phyloP scores from a whole-genome alignment of 768 basidiomycete species.

The Aureoboletus auriporus region DNA sequence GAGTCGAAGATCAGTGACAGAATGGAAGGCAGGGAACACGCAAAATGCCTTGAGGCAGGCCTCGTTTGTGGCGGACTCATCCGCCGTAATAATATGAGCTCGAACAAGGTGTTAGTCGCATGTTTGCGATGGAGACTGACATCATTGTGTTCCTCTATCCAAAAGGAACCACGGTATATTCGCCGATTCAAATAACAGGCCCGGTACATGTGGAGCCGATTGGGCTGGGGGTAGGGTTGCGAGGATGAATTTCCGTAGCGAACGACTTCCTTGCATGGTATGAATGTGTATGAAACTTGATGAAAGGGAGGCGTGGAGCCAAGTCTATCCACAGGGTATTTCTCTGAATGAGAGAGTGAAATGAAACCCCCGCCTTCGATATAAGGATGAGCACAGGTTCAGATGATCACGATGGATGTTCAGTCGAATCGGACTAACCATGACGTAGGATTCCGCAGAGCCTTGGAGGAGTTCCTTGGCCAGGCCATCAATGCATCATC shows the following conservation, averaged over 20 bases:
- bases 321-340: slow-evolving; percentile 3
- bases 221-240: not conserved
- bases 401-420: slow-evolving; percentile 1
- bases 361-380: not conserved
- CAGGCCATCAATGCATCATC: too few species aligned
- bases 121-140: slow-evolving; percentile 10
- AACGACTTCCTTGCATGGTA: not conserved
- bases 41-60: slow-evolving; percentile 26
- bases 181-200: not conserved
- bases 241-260: slow-evolving; percentile 2
- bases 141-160: not conserved
- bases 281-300: slow-evolving; percentile 5
- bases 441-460: slow-evolving; percentile 1
- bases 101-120: slow-evolving; percentile 10
- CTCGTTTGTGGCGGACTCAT: slow-evolving; percentile 17
- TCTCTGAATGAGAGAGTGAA: not conserved
- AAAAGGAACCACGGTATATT: not conserved
- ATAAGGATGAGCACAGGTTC: not conserved
- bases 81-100: slow-evolving; percentile 5
- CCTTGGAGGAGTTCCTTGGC: too few species aligned
- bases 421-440: not conserved
- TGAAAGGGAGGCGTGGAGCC: slow-evolving; percentile 4
- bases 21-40: slow-evolving; percentile 21
- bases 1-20: not conserved
- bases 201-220: not conserved